Base-by-base conservation (phyloP, 1,139 yeast species). In the Pichia sp. region DNA sequence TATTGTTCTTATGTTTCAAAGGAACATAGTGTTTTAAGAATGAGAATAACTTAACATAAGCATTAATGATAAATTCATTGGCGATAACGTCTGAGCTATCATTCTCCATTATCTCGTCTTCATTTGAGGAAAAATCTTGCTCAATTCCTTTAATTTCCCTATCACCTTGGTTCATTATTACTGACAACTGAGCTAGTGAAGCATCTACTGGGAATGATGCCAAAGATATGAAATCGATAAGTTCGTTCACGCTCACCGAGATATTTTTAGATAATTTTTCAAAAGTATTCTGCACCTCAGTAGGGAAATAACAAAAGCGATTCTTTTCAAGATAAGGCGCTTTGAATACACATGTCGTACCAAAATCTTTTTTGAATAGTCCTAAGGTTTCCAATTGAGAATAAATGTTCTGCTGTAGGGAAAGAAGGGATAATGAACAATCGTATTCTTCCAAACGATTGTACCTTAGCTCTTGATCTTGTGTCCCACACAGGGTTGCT, bases 391-490 rank as follows among this genome's bases (percentile, higher is more conserved):
- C 29, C 17, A 53, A 42, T 12, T 17, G 27, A 6, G 31, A 2
- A 5, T 46, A 30, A 8, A 53, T 40, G 7, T 27, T 14, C 27
- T 38, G 30, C 27, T 54, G 56, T n/a, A 54, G n/a, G 16, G 51
- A 48, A 8, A 45, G n/a, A 7, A 54, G 12, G 4, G 27, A 29
- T 16, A 54, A 46, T 4, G 27, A 33, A 14, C 48, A 31, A 29
- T 45, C 40, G 14, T 36, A 52, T 8, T 38, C 4, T 16, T 16
- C 2, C 12, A 30, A 10, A 8, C 17, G 1, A 6, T 29, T 16
- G 1, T 3, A 14, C 6, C 33, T 38, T 3, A 8, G 2, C 6
- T 30, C 24, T 2, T 4, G 17, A 3, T 41, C 16, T 2, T 16
- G 9, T 4, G 6, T 5, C 20, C 10, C 27, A 34, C 50, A 51